Percentiles rank a stretch among this genome's conserved stretches.
phyloP scores from a whole-genome alignment of 805 yeast species.

The Lipomyces starkeyi region DNA sequence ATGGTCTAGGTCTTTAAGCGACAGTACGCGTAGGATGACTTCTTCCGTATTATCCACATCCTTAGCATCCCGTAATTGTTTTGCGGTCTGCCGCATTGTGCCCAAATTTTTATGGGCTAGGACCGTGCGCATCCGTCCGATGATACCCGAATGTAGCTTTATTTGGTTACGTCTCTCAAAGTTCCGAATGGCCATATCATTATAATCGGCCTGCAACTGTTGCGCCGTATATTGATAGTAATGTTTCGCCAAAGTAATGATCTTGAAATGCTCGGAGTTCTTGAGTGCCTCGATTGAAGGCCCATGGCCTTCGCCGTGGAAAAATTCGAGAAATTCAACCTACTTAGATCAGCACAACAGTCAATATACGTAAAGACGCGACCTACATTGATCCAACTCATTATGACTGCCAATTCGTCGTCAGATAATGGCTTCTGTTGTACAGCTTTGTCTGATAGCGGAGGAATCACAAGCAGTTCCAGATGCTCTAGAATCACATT shows the following conservation, averaged over 20 bases:
- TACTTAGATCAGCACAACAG: neutral
- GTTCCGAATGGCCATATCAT: constrained; percentile 61
- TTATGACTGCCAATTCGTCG: constrained; percentile 69
- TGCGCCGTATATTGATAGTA: constrained; percentile 61
- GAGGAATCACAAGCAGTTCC: constrained; percentile 76
- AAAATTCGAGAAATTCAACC: constrained; percentile 66
- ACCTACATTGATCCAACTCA: constrained; percentile 65
- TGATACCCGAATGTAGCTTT: neutral
- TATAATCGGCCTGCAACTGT: constrained; percentile 62
- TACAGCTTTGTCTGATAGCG: constrained; percentile 53
- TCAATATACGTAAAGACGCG: neutral
- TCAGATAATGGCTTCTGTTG: constrained; percentile 55
- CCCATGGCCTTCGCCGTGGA: constrained; percentile 81
- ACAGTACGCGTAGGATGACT: constrained; percentile 70
- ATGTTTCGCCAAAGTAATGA: constrained; percentile 17
- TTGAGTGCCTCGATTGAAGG: constrained; percentile 71
- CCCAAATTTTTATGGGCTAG: constrained; percentile 72
- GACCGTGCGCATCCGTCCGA: constrained; percentile 52
- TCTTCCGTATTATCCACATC: constrained; percentile 62
- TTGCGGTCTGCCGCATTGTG: constrained; percentile 56
- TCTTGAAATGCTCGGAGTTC: constrained; percentile 38
- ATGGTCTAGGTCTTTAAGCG: constrained; percentile 66
- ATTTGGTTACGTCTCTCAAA: constrained; percentile 43
- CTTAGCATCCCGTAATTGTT: constrained; percentile 54
- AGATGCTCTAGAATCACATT: constrained; percentile 68